These are phyloP conservation scores for Apiospora sp. DNA, from an alignment of 2,329 filamentous ascomycete species.

Conservation along the genomic window DNA sequence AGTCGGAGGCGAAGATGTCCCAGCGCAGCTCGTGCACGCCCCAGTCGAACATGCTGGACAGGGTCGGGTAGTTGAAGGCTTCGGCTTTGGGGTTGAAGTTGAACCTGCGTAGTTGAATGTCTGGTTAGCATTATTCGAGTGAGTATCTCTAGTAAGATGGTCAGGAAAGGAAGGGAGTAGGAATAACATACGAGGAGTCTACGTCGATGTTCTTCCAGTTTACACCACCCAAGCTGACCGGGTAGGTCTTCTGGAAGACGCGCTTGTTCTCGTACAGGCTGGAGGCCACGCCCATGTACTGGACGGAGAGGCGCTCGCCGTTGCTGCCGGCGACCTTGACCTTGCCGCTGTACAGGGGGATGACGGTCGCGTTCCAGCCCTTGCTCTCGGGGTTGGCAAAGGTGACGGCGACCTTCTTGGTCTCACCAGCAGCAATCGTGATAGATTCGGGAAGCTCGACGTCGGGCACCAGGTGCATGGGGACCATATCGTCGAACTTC, in stretches of 20 bases:
- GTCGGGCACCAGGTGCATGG: slow-evolving; percentile 24
- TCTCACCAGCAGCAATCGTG: slow-evolving; percentile 39
- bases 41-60: slow-evolving; percentile 23
- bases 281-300: slow-evolving; percentile 42
- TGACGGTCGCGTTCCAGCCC: slow-evolving; percentile 37
- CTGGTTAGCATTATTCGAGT: background rate
- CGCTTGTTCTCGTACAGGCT: slow-evolving; percentile 12
- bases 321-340: slow-evolving; percentile 50
- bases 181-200: background rate
- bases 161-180: background rate
- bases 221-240: background rate
- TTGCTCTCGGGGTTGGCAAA: slow-evolving; percentile 38
- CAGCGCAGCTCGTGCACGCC: slow-evolving; percentile 25
- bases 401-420: slow-evolving; percentile 36
- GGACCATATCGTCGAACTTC: slow-evolving; percentile 27
- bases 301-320: slow-evolving; percentile 50
- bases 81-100: slow-evolving; percentile 14
- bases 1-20: slow-evolving; percentile 23
- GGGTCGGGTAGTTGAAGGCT: background rate
- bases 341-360: slow-evolving; percentile 56
- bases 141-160: background rate
- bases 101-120: background rate
- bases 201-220: background rate
- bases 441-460: slow-evolving; percentile 28
- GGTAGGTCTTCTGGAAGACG: background rate